Evolutionary conservation across 1,139 yeast genomes (phyloP), one percentile per base, ranked within the genome.

Genomic region (Suhomyces ambrosiae): DNA sequence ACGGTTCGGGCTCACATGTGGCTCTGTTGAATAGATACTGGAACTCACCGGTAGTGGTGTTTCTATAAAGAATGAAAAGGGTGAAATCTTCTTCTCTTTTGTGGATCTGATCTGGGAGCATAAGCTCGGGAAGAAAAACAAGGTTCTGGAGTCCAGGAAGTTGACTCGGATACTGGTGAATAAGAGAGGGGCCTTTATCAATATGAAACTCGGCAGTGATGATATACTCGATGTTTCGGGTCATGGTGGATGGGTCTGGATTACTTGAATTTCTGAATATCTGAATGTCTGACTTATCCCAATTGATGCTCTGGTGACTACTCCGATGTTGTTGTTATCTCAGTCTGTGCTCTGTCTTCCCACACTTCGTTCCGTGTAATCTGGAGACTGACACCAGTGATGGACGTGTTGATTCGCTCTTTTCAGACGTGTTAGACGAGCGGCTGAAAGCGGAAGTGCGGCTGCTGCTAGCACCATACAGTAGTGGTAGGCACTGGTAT

Each of bases 41-140:
- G 46, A 76, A 67, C 27, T 64, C 62, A 0, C 74, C 73, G 1
- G 71, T 65, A 13, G 51, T 47, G 5, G 50, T 46, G 44, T 71
- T 65, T 38, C 68, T 54, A 53, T 74, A 76, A 26, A 80, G 61
- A 40, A 79, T 61, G 46, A 79, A 79, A 21, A 79, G 61, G 5
- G 86, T 79, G 65, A 71, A 80, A 56, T 80, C 86, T 50, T 80
- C 83, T 21, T 65, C 65, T 32, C 86, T 56, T 39, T 72, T 74
- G 53, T 80, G 86, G 32, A 78, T 76, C 53, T 79, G 84, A 43
- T 75, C 76, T 0, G 86, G 86, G 28, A 80, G 60, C 81, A 80
- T 77, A 33, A 80, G 63, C 53, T 80, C 86, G n/a, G 80, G 74
- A 27, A 73, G 50, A 38, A 68, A 61, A 23, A 59, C 53, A 35